Percentiles rank a stretch among this genome's conserved stretches.
Evolutionary conservation across 768 basidiomycete species (phyloP).

Genomic region (Bullera alba): DNA sequence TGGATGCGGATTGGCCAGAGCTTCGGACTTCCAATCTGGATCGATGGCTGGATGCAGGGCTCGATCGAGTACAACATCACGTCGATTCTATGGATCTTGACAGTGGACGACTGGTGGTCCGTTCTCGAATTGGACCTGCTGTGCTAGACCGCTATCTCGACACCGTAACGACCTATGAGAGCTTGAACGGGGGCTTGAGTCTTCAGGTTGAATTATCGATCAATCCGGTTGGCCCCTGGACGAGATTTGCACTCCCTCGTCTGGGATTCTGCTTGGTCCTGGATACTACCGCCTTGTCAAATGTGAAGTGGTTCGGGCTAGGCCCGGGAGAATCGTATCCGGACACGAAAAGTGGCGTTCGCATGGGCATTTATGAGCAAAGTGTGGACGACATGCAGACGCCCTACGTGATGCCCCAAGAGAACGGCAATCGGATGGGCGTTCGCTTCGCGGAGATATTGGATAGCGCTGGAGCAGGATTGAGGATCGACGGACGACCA

Average conservation of each 20-base stretch:
- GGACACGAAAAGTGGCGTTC: neutral
- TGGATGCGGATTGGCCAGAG: too few species aligned
- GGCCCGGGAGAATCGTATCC: slow-evolving; percentile 4
- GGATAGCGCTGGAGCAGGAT: neutral
- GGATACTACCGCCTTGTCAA: too few species aligned
- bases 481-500: neutral
- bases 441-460: slow-evolving; percentile 3
- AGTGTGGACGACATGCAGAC: slow-evolving; percentile 10
- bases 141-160: too few species aligned
- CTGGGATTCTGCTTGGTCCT: too few species aligned
- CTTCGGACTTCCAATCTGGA: too few species aligned
- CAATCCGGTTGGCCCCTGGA: too few species aligned
- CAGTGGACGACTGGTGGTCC: too few species aligned
- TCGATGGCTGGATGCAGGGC: neutral
- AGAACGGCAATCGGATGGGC: slow-evolving; percentile 6
- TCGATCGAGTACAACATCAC: slow-evolving; percentile 1
- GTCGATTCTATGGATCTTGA: neutral
- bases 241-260: too few species aligned
- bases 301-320: slow-evolving; percentile 4
- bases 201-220: too few species aligned
- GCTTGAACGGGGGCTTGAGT: too few species aligned
- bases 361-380: neutral
- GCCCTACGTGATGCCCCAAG: slow-evolving; percentile 6
- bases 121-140: too few species aligned
- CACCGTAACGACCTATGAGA: too few species aligned